These are phyloP conservation scores for Pseudomassariella vexata DNA, from an alignment of 2,329 filamentous ascomycete species.

Conservation along the genomic window DNA sequence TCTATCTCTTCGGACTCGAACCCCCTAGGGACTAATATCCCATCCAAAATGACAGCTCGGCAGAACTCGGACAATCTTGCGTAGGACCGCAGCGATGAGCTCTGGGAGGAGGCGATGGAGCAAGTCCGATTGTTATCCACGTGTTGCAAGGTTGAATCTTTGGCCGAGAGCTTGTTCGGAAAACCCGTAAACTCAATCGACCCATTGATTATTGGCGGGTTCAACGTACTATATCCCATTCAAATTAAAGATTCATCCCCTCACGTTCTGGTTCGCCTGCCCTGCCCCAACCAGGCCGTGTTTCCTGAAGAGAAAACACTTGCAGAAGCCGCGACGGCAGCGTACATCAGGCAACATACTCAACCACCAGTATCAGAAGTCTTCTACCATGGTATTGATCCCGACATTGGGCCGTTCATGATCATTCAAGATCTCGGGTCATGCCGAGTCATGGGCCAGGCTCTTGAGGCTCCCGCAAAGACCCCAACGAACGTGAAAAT, in stretches of 20 bases:
- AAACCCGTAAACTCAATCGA: slow-evolving; percentile 12
- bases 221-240: slow-evolving; percentile 20
- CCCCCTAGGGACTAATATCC: too few relatives aligned
- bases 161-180: slow-evolving; percentile 12
- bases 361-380: slow-evolving; percentile 28
- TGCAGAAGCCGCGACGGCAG: slow-evolving; percentile 28
- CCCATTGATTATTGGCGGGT: slow-evolving; percentile 20
- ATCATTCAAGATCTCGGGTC: slow-evolving; percentile 31
- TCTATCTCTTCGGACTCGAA: too few relatives aligned
- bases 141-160: slow-evolving; percentile 13
- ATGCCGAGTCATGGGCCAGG: slow-evolving; percentile 19
- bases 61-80: slow-evolving; percentile 23
- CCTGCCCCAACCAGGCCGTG: slow-evolving; percentile 12
- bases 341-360: slow-evolving; percentile 24
- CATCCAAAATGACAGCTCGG: slow-evolving; percentile 16
- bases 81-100: slow-evolving; percentile 22
- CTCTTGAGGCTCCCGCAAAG: slow-evolving; percentile 19
- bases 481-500: slow-evolving; percentile 28
- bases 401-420: slow-evolving; percentile 29
- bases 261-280: slow-evolving; percentile 16
- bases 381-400: slow-evolving; percentile 24
- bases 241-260: slow-evolving; percentile 9
- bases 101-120: slow-evolving; percentile 17
- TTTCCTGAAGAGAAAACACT: slow-evolving; percentile 30
- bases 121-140: slow-evolving; percentile 12